Evolutionary conservation across 2,329 filamentous ascomycete species (phyloP).

Genomic region (Penicillium digitatum): DNA sequence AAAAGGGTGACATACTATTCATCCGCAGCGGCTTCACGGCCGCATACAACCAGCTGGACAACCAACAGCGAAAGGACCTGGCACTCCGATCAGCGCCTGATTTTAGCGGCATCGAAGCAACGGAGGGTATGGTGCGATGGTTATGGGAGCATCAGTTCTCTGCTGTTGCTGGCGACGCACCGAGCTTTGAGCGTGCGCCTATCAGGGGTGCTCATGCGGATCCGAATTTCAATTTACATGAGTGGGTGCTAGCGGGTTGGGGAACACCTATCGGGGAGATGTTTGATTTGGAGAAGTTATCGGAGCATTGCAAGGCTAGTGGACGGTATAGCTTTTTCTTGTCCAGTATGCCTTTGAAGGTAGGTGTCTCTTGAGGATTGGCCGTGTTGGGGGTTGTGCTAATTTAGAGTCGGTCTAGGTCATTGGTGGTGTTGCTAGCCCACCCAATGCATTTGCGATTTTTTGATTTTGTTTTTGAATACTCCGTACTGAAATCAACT

Average conservation of each 20-base stretch:
- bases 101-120: constrained; percentile 35
- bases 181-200: constrained; percentile 31
- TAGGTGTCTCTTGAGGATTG: constrained; percentile 5
- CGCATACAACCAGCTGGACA: constrained; percentile 17
- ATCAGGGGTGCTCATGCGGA: constrained; percentile 26
- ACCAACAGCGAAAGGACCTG: constrained; percentile 14
- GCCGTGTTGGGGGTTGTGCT: background rate
- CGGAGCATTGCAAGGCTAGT: constrained; percentile 27
- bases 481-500: background rate
- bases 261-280: constrained; percentile 35
- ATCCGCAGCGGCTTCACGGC: constrained; percentile 22
- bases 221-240: constrained; percentile 27
- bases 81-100: constrained; percentile 18
- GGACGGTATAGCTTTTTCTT: constrained; percentile 35
- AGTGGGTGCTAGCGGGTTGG: constrained; percentile 32
- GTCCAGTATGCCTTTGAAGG: constrained; percentile 33
- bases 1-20: constrained; percentile 22
- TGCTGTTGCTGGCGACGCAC: constrained; percentile 35
- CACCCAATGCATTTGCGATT: constrained; percentile 25
- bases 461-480: constrained; percentile 9
- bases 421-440: constrained; percentile 22
- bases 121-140: constrained; percentile 33
- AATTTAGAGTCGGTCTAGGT: constrained; percentile 12
- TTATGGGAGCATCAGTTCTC: constrained; percentile 36
- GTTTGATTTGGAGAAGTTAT: constrained; percentile 35